Evolutionary conservation across 495 filamentous ascomycete genomes (phyloP).

Genomic region (Aspergillus funiculosus): DNA sequence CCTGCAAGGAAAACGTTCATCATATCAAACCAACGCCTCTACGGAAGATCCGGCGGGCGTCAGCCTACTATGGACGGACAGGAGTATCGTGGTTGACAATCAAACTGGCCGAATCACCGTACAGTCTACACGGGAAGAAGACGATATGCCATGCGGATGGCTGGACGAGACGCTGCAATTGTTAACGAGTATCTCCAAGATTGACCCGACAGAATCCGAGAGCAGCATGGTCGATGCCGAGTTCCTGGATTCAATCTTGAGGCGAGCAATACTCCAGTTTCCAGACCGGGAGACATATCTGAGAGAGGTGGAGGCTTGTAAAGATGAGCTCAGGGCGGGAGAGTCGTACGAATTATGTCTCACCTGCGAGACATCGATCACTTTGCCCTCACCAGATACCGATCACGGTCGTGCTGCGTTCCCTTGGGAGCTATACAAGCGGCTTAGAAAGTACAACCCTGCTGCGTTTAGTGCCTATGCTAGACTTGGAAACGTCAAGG

Average conservation of each 20-base stretch:
- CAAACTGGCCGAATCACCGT: conserved; percentile 52
- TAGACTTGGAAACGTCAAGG: conserved; percentile 59
- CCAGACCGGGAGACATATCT: conserved; percentile 56
- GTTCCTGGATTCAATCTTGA: conserved; percentile 31
- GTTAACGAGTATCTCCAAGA: conserved; percentile 12
- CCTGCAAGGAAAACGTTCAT: not conserved
- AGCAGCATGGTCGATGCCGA: conserved; percentile 15
- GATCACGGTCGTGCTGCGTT: conserved; percentile 24
- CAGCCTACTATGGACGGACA: conserved; percentile 68
- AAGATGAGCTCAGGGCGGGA: conserved; percentile 65
- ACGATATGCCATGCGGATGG: conserved; percentile 34
- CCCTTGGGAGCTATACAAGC: conserved; percentile 66
- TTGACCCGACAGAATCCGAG: not conserved
- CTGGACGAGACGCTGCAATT: conserved; percentile 29
- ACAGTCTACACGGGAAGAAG: conserved; percentile 49
- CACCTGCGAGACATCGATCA: conserved; percentile 65
- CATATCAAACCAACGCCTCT: conserved; percentile 14
- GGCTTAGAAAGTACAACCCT: conserved; percentile 66
- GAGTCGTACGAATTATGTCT: conserved; percentile 94
- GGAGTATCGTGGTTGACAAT: conserved; percentile 79
- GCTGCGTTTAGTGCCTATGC: conserved; percentile 84
- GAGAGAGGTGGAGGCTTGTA: conserved; percentile 59
- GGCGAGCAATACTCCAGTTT: conserved; percentile 27
- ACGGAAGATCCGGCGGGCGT: conserved; percentile 59
- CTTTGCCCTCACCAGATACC: conserved; percentile 27